phyloP scores from a whole-genome alignment of 441 rosid species.

The Aleurites moluccanus region DNA sequence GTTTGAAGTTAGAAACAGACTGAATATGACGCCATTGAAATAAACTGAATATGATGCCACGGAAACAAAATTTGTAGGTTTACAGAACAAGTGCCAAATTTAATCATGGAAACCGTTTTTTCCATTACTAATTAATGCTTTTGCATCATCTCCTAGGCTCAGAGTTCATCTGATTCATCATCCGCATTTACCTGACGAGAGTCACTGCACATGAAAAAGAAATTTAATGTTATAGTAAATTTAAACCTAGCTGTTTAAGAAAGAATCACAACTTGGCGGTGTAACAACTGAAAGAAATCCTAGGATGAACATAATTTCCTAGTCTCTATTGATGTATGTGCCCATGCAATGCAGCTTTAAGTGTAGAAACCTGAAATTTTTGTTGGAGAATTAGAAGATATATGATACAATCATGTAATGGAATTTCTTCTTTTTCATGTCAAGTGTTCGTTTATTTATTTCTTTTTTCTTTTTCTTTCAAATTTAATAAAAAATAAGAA shows the following conservation, averaged over 20 bases:
- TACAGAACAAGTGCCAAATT: background rate
- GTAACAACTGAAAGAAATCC: background rate
- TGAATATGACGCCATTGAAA: too few relatives aligned
- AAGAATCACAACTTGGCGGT: background rate
- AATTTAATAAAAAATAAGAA: background rate
- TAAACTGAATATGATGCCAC: too few relatives aligned
- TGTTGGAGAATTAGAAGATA: background rate
- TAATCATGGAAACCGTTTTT: background rate
- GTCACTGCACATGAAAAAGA: slow-evolving; percentile 30
- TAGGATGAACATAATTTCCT: background rate
- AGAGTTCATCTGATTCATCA: slow-evolving; percentile 41
- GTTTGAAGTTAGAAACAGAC: slow-evolving; percentile 1
- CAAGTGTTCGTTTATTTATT: too few relatives aligned
- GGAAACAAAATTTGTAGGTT: background rate
- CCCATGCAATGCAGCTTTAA: background rate
- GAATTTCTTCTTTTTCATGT: background rate
- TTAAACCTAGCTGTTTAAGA: background rate
- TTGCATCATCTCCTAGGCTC: slow-evolving; percentile 12
- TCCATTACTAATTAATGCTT: background rate
- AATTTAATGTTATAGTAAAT: background rate
- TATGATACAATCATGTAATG: background rate
- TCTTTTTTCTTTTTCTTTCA: background rate
- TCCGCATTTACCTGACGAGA: slow-evolving; percentile 7
- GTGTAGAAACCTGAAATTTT: background rate
- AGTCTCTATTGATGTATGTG: background rate